Base-by-base conservation (phyloP, 2,329 filamentous ascomycete genomes). In the Trichoderma endophyticum region DNA sequence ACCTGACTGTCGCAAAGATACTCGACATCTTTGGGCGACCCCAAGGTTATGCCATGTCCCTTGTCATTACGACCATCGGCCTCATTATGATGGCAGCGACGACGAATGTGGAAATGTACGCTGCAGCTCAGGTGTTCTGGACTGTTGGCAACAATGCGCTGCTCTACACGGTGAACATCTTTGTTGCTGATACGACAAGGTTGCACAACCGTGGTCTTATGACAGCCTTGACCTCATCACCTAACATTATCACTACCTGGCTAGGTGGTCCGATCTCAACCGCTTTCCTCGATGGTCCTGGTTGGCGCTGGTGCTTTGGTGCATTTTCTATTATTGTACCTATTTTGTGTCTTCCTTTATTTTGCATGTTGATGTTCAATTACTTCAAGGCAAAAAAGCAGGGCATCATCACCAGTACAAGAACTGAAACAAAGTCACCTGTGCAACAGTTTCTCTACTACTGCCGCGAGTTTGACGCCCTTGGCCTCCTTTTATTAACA, bases 261-360 rank as follows among this genome's bases (percentile, higher is more conserved):
- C 84, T 88, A 61, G 88, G 89, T 3, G 85, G 88, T 2, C 85
- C 83, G 34, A 86, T 90, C 67, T 87, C 87, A 0, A 81, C 86
- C 15, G 80, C 81, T 0, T 87, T 90, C 73, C 82, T 87, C 51
- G 75, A 80, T 3, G 80, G 84, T 14, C 82, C 84, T 9, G 87
- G 84, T 70, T 91, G 88, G 86, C 85, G 88, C 63, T 92, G 90
- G 90, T 89, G 85, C 4, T 91, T 88, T 76, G 90, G 89, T 59
- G 84, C 85, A 72, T 92, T 90, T 81, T 84, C 86, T 57, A 89
- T 92, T 75, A 85, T 92, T 71, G 81, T 88, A 7, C 89, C 89
- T 1, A 80, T 87, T 34, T 85, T 89, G 63, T 86, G 86, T 59
- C 73, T 88, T 26, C 90, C 90, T 0, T 82, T 92, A 43, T 85